Conservation (phyloP, 306 rosid species). For the Casuarina equisetifolia region DNA sequence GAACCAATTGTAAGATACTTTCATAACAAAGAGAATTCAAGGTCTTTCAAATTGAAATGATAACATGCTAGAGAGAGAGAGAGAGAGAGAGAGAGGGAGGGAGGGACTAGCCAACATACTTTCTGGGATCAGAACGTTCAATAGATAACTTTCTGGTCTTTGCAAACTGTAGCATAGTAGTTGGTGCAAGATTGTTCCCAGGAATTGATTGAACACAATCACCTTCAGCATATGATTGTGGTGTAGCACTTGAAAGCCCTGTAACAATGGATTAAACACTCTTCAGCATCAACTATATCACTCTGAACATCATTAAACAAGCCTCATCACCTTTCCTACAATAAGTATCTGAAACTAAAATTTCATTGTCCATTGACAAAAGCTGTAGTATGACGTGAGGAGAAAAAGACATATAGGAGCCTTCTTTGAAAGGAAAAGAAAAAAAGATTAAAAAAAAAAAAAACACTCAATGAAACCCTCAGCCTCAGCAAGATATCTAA, state of each 20-base stretch:
- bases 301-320: constrained; percentile 30
- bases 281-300: constrained; percentile 26
- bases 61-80: background rate
- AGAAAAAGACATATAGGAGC: constrained; percentile 13
- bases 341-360: constrained; percentile 50
- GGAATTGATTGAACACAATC: constrained; percentile 48
- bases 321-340: constrained; percentile 51
- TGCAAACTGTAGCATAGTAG: constrained; percentile 59
- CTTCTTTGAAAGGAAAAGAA: background rate
- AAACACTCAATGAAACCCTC: background rate
- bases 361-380: constrained; percentile 29
- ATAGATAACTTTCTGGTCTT: constrained; percentile 61
- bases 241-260: constrained; percentile 53
- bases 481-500: constrained; percentile 1
- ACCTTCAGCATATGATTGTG: constrained; percentile 43
- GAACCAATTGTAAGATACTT: background rate
- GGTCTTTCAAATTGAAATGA: background rate
- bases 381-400: constrained; percentile 19
- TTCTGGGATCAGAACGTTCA: constrained; percentile 54
- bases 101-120: constrained; percentile 42
- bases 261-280: constrained; percentile 35
- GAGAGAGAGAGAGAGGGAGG: constrained; percentile 8
- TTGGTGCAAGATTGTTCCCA: constrained; percentile 47
- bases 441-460: background rate
- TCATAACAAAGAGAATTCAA: background rate